These are phyloP conservation scores for Trichothecium sympodiale DNA, from an alignment of 2,329 filamentous ascomycete genomes.

Conservation along the genomic window DNA sequence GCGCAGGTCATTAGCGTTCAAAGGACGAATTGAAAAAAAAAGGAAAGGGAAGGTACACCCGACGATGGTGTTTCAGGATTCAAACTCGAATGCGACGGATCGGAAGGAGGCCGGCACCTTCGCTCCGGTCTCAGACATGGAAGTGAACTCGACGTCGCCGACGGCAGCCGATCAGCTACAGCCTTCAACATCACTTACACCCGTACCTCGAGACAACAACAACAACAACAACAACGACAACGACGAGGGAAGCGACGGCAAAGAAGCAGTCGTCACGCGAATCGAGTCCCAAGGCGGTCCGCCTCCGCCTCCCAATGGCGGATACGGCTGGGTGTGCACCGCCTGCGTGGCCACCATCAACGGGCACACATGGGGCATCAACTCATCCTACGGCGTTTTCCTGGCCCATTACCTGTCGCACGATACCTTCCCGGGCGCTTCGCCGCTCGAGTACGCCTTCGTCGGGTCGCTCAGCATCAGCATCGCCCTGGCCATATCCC, in stretches of 20 bases:
- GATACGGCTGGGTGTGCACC: slow-evolving; percentile 33
- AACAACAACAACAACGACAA: background rate
- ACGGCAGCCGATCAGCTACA: background rate
- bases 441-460: slow-evolving; percentile 57
- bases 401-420: slow-evolving; percentile 41
- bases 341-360: slow-evolving; percentile 20
- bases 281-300: background rate
- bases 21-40: no score
- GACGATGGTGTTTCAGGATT: no score
- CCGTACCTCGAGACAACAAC: background rate
- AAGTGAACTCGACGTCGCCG: slow-evolving; percentile 1
- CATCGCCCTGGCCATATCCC: slow-evolving; percentile 50
- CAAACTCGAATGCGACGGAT: background rate
- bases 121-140: background rate
- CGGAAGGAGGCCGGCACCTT: background rate
- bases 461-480: slow-evolving; percentile 35
- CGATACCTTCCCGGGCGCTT: slow-evolving; percentile 47
- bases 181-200: background rate
- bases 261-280: background rate
- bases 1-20: no score
- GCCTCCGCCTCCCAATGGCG: slow-evolving; percentile 37
- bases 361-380: slow-evolving; percentile 42
- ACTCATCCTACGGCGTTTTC: slow-evolving; percentile 33
- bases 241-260: background rate
- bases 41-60: no score